Conservation (phyloP, 768 basidiomycete genomes). For the Auricularia heimuer region DNA sequence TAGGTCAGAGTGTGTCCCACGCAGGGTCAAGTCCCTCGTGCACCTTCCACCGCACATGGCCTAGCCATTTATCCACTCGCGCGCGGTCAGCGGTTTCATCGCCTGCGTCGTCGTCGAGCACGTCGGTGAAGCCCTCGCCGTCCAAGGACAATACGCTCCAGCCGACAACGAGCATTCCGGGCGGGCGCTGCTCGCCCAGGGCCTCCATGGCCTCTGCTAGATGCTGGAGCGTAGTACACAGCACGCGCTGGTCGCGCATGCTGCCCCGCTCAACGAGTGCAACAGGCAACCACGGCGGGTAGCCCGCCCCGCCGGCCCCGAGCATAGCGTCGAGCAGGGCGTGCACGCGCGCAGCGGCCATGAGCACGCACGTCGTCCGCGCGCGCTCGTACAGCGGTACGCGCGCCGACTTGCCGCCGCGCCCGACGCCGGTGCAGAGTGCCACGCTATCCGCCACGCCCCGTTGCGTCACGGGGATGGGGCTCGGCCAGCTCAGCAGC, state of each 20-base stretch:
- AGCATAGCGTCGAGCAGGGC: slow-evolving; percentile 59
- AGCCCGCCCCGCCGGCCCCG: slow-evolving; percentile 36
- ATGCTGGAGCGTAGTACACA: slow-evolving; percentile 65
- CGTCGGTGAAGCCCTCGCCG: slow-evolving; percentile 55
- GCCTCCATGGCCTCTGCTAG: slow-evolving; percentile 63
- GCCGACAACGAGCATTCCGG: slow-evolving; percentile 93
- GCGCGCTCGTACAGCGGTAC: slow-evolving; percentile 83
- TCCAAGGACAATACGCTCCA: slow-evolving; percentile 81
- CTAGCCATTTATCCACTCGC: slow-evolving; percentile 53
- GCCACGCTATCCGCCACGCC: slow-evolving; percentile 85
- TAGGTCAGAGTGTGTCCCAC: slow-evolving; percentile 18
- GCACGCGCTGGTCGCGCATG: slow-evolving; percentile 82
- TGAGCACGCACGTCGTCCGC: slow-evolving; percentile 76
- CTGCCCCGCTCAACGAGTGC: slow-evolving; percentile 94
- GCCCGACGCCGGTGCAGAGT: slow-evolving; percentile 90
- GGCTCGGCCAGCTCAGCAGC: slow-evolving; percentile 50
- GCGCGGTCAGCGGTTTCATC: slow-evolving; percentile 29
- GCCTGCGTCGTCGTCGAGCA: slow-evolving; percentile 46
- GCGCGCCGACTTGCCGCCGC: slow-evolving; percentile 68
- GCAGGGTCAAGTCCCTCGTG: slow-evolving; percentile 49
- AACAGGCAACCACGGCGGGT: slow-evolving; percentile 72
- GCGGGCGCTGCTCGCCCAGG: slow-evolving; percentile 79
- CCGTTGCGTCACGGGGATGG: slow-evolving; percentile 87
- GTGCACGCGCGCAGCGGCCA: slow-evolving; percentile 85
- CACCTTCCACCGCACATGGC: slow-evolving; percentile 49